These are phyloP conservation scores for Xerophyta viscosa DNA, from an alignment of 106 monocot species.

Conservation along the genomic window DNA sequence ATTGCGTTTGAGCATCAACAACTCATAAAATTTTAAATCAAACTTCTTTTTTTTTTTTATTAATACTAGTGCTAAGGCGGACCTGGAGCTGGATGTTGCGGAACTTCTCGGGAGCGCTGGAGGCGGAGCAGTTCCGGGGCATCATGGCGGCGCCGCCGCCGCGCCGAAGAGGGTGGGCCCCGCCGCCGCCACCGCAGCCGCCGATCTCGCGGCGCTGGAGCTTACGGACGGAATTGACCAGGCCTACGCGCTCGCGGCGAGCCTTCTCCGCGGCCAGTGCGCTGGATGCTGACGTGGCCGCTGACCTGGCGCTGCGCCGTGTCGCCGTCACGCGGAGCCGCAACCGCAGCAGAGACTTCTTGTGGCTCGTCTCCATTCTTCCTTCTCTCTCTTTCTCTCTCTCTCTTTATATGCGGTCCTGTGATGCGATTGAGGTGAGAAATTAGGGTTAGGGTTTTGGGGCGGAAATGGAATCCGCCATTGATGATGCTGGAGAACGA, in stretches of 20 bases:
- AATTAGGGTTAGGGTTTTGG: conserved; percentile 6
- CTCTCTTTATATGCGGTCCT: background rate
- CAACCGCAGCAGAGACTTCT: conserved; percentile 22
- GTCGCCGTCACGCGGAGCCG: conserved; percentile 22
- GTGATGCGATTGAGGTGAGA: no score
- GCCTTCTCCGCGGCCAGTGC: background rate
- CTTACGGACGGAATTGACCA: conserved; percentile 24
- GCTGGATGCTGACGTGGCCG: background rate
- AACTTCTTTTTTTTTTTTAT: background rate
- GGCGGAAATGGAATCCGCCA: no score
- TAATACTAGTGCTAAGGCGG: no score
- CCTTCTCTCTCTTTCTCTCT: background rate
- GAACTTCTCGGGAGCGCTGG: conserved; percentile 25
- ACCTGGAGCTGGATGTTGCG: conserved; percentile 40
- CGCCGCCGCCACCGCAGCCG: conserved; percentile 1
- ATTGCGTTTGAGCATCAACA: background rate
- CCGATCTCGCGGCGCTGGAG: conserved; percentile 34
- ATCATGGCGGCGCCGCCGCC: background rate
- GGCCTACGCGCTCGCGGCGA: background rate
- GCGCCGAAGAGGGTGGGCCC: no score
- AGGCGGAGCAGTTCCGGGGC: conserved; percentile 5
- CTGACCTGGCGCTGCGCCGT: conserved; percentile 8
- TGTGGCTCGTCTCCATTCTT: conserved; percentile 8
- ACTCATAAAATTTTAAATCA: background rate
- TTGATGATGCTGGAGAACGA: background rate